Base-by-base conservation (phyloP, 202 grass and related monocot species). In the Bolboschoenoplectus hybrid region DNA sequence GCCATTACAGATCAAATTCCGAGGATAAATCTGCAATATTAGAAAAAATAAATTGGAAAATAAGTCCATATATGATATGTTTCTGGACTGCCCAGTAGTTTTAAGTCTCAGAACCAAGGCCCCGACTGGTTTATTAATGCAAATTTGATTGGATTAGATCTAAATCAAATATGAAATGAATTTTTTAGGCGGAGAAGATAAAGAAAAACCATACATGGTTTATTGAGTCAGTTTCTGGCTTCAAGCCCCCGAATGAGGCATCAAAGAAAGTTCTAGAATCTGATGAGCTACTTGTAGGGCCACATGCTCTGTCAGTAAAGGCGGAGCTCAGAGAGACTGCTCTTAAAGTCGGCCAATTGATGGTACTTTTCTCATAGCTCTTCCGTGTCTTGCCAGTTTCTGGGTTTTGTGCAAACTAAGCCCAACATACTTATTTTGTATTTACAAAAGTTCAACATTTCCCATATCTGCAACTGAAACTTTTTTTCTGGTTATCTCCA, bases 201-300 rank as follows among this genome's bases (percentile, higher is more conserved):
- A 93, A 85, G 82, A 72, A 66, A 64, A 91, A 98, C 73, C 95
- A 85, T 51, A 83, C 55, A 46, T 95, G 95, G 95, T 75, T 98
- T 74, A 79, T 86, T 61, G 87, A 90, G 11, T 92, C 95, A 38
- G 73, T 95, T 10, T 80, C 91, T 39, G 85, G 88, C 82, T 98
- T 98, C 16, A 86, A 82, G 32, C 85, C 88, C 70, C 93, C 95
- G 0, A 90, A 89, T 12, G 90, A 85, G 12, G 66, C 57, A 69
- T 98, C 95, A 5, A 92, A 93, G 81, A 74, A 74, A 3, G 88
- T 85, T 46, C 84, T 98, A 45, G 90, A 92, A 16, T 94, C 82
- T 38, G 17, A 80, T 1, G 90, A 93, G 69, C 73, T 98, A 10
- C 38, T 40, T 2, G 44, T 91, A 6, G 95, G 91, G 76, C 77